Evolutionary conservation across 768 basidiomycete genomes (phyloP).

Genomic region (Boletellus emodensis): DNA sequence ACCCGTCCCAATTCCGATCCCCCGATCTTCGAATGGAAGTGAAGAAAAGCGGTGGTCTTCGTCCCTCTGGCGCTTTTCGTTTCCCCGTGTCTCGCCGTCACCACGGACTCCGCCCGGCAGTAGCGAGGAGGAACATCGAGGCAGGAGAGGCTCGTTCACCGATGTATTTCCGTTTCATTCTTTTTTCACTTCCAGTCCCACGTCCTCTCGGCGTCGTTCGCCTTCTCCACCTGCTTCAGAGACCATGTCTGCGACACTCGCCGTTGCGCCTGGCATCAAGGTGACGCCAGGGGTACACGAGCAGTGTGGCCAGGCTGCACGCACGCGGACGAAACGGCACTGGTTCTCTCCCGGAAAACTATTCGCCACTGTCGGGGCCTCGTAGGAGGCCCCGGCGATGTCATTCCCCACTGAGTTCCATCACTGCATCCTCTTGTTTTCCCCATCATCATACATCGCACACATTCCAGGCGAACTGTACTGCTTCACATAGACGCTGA

Average conservation of each 20-base stretch:
- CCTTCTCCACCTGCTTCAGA: slow-evolving; percentile 41
- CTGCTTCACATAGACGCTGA: slow-evolving; percentile 17
- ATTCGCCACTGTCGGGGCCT: slow-evolving; percentile 41
- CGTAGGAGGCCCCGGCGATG: slow-evolving; percentile 18
- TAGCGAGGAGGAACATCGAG: slow-evolving; percentile 24
- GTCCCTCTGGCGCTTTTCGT: slow-evolving; percentile 34
- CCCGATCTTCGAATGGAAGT: slow-evolving; percentile 27
- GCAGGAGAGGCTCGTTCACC: slow-evolving; percentile 29
- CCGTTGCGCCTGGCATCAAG: slow-evolving; percentile 24
- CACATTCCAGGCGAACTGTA: background rate
- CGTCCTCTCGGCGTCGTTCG: slow-evolving; percentile 33
- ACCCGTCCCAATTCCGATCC: slow-evolving; percentile 29
- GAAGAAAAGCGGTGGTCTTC: slow-evolving; percentile 34
- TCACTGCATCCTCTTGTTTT: slow-evolving; percentile 1
- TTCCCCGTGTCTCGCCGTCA: slow-evolving; percentile 29
- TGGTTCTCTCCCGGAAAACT: slow-evolving; percentile 56
- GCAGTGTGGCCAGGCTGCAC: slow-evolving; percentile 31
- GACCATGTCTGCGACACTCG: slow-evolving; percentile 25
- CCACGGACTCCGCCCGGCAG: slow-evolving; percentile 22
- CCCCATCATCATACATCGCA: background rate
- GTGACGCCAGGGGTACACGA: slow-evolving; percentile 27
- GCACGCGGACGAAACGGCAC: slow-evolving; percentile 41
- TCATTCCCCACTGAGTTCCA: slow-evolving; percentile 8
- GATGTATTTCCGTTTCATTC: slow-evolving; percentile 48
- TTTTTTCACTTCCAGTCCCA: slow-evolving; percentile 30